A percentile compares a stretch with the other conserved stretches of the same genome.
These are phyloP conservation scores for Aspergillus asperescens DNA, from an alignment of 495 filamentous ascomycete genomes.

Conservation along the genomic window DNA sequence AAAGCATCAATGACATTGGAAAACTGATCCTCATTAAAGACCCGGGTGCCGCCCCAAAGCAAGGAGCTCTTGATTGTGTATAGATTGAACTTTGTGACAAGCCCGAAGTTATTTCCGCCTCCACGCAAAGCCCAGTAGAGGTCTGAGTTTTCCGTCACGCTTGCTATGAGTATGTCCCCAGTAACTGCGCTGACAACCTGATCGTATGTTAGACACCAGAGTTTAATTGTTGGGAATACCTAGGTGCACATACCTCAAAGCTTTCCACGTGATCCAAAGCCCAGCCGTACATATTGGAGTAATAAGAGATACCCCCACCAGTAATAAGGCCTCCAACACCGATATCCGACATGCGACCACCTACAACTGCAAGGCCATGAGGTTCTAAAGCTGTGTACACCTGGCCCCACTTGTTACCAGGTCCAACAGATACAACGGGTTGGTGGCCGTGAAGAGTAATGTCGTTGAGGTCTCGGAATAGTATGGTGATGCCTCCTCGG, in stretches of 20 bases:
- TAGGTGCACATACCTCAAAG: conserved; percentile 7
- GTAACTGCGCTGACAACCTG: conserved; percentile 7
- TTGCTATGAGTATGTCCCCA: not conserved
- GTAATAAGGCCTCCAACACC: conserved; percentile 54
- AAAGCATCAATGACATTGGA: conserved; percentile 11
- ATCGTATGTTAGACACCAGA: conserved; percentile 33
- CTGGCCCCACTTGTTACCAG: conserved; percentile 31
- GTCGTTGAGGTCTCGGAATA: not conserved
- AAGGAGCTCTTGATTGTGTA: not conserved
- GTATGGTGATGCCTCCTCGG: conserved; percentile 26
- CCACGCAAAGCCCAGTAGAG: not conserved
- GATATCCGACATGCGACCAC: conserved; percentile 50
- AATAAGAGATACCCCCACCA: conserved; percentile 28
- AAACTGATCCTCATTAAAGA: not conserved
- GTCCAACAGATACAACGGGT: conserved; percentile 20
- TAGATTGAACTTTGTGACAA: not conserved
- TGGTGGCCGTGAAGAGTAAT: not conserved
- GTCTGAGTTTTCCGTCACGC: not conserved
- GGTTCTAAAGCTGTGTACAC: conserved; percentile 49
- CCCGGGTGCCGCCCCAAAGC: not conserved
- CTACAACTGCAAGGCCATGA: conserved; percentile 45
- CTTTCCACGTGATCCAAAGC: conserved; percentile 44
- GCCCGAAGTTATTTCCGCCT: not conserved
- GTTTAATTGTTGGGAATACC: too few relatives aligned
- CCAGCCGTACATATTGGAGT: conserved; percentile 17